These are phyloP conservation scores for Pecoramyces ruminantium DNA, from an alignment of 192 early-diverging fungal genomes.

Conservation along the genomic window DNA sequence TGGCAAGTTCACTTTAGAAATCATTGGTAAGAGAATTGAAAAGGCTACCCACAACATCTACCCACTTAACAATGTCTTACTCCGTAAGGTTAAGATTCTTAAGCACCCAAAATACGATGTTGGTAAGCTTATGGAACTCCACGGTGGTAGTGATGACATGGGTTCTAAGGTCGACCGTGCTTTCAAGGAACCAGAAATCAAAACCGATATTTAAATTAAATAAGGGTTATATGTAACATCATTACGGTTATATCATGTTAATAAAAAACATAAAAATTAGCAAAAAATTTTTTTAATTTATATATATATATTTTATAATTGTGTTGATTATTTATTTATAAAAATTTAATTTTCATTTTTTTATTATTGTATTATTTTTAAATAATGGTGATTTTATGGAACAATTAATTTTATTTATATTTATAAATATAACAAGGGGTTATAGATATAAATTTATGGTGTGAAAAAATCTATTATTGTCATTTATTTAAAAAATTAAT, in stretches of 20 bases:
- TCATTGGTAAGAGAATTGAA: constrained; percentile 93
- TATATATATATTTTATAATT: neutral
- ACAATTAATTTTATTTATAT: too few relatives aligned
- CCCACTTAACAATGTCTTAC: constrained; percentile 90
- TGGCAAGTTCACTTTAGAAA: constrained; percentile 89
- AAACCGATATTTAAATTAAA: neutral
- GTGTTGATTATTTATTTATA: neutral
- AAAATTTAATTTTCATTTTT: too few relatives aligned
- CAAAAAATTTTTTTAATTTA: neutral
- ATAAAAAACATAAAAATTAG: neutral
- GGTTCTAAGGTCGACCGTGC: neutral
- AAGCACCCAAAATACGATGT: constrained; percentile 63
- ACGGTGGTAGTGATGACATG: constrained; percentile 58
- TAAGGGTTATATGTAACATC: neutral
- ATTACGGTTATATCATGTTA: neutral
- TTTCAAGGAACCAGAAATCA: neutral
- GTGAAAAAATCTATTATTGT: too few relatives aligned
- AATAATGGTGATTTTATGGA: too few relatives aligned
- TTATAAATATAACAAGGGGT: too few relatives aligned
- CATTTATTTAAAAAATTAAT: too few relatives aligned
- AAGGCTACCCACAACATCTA: constrained; percentile 96
- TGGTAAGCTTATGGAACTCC: constrained; percentile 83
- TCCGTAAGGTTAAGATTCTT: constrained; percentile 98
- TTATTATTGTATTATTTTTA: too few relatives aligned
- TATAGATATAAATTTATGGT: too few relatives aligned